These are phyloP conservation scores for Aurifilum marmelostoma DNA, from an alignment of 2,329 filamentous ascomycete species.

Conservation along the genomic window DNA sequence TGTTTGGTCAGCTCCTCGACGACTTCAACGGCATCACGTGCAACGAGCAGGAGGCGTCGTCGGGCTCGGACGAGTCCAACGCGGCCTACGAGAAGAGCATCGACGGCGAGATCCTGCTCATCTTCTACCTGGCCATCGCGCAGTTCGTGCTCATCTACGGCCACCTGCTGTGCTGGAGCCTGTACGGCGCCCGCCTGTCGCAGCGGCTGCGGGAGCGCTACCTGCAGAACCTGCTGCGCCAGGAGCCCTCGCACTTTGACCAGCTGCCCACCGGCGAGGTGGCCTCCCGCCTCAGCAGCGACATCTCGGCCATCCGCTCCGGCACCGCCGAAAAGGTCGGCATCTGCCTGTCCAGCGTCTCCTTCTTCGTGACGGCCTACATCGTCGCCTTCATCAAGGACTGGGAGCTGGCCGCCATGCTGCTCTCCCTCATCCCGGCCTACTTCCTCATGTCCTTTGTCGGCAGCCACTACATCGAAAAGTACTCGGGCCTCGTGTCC, in stretches of 20 bases:
- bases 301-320: slow-evolving; percentile 68
- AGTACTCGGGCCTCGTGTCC: slow-evolving; percentile 55
- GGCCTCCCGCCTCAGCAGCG: slow-evolving; percentile 65
- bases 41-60: slow-evolving; percentile 30
- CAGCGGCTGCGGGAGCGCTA: slow-evolving; percentile 66
- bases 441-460: slow-evolving; percentile 65
- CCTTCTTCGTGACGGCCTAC: slow-evolving; percentile 71
- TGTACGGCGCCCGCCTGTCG: slow-evolving; percentile 66
- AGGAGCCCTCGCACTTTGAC: slow-evolving; percentile 69
- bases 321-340: slow-evolving; percentile 75
- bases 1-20: slow-evolving; percentile 59
- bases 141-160: slow-evolving; percentile 67
- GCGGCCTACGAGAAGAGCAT: slow-evolving; percentile 31
- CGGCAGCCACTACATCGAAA: slow-evolving; percentile 59
- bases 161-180: slow-evolving; percentile 66
- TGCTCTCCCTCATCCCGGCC: slow-evolving; percentile 65
- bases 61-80: slow-evolving; percentile 17
- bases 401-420: slow-evolving; percentile 63
- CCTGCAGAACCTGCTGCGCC: slow-evolving; percentile 59
- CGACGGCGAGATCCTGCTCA: slow-evolving; percentile 39
- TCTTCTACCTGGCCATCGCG: slow-evolving; percentile 68
- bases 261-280: slow-evolving; percentile 65
- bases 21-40: slow-evolving; percentile 54
- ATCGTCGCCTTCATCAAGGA: slow-evolving; percentile 70
- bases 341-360: slow-evolving; percentile 62